Base-by-base conservation (phyloP, 805 yeast species). In the Zygoascus ofunaensis region DNA sequence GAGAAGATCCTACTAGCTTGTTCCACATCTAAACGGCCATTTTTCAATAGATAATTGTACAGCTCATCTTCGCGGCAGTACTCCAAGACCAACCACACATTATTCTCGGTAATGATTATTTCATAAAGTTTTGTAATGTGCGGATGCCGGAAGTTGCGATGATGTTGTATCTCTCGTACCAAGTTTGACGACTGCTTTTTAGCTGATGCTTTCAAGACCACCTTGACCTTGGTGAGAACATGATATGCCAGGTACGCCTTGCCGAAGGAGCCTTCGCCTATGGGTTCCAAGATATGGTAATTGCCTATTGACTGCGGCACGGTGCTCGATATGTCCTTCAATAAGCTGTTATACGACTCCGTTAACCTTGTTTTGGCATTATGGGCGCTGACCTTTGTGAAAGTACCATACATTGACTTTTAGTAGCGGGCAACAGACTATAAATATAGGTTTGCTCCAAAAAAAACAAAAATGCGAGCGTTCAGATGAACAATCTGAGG, bases 221-320 rank as follows among this genome's bases (percentile, higher is more conserved):
- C 72, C 77, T 48, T 3, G n/a, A 15, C 7, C 44, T 79, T 78
- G 8, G 95, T 74, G 38, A 87, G 69, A 42, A 73, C 72, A 56
- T 90, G 97, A 32, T 70, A 69, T 1, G 96, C 97, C 24, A 90
- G 65, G 59, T 82, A 92, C 1, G 87, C 95, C 57, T 83, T 84
- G 5, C 97, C 97, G 70, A 87, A 90, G 8, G 92, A 55, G 20
- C 66, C 97, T 55, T 85, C 87, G 1, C 97, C 97, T 19, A 90
- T 81, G 51, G 80, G 84, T 46, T 78, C 69, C 4, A 77, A 56
- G 5, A 92, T 76, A 42, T 72, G 68, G 58, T 90, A 90, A 61
- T 83, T 86, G 1, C 98, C 97, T 10, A 90, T 79, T 44, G 79
- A 83, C 39, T 67, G 67, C 36, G 79, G 63, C 35, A 73, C 77